Evolutionary conservation across 164 flowering plant genomes (phyloP), one percentile per base, ranked within the genome.

Genomic region (Sedum album): DNA sequence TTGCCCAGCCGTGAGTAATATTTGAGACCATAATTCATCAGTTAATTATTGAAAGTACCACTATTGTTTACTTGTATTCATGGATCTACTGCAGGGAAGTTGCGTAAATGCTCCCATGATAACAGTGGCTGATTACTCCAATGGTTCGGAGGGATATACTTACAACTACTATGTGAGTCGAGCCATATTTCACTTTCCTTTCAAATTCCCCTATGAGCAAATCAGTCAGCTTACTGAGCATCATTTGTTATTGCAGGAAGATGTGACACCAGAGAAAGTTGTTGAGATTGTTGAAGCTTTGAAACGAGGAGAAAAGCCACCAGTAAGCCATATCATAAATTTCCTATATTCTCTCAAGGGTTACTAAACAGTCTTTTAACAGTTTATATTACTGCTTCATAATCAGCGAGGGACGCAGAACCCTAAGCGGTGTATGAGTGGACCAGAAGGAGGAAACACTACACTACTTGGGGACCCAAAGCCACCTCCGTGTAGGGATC

Each of bases 31-130:
- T 51, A 5, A 48, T 48, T 21, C 55, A 48, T 17, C 6, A 48
- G 55, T 48, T 48, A 2, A 20, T 17, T 17, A 21, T 48, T n/a
- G 28, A 6, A 51, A 21, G 57, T 51, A n/a, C 4, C 57, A 51
- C 1, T 21, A 21, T 10, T 51, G 21, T n/a, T 51, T 51, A 51
- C 21, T 21, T 51, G 11, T 21, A 51, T 13, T 1, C n/a, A n/a
- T n/a, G n/a, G n/a, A n/a, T n/a, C n/a, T 51, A 44, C 20, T 71
- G 72, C 88, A 90, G 99, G 99, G 99, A 66, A 83, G 88, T 62
- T 95, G 99, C 75, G 99, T 95, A 57, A 95, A 95, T 85, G 99
- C 99, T 79, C 99, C 99, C 13, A 95, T 95, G 99, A 92, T 95
- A 39, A 87, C 97, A 3, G 97, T 95, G 41, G 99, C 96, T 31